Conservation (phyloP, 2,329 filamentous ascomycete genomes). For the Aspergillus sp. region DNA sequence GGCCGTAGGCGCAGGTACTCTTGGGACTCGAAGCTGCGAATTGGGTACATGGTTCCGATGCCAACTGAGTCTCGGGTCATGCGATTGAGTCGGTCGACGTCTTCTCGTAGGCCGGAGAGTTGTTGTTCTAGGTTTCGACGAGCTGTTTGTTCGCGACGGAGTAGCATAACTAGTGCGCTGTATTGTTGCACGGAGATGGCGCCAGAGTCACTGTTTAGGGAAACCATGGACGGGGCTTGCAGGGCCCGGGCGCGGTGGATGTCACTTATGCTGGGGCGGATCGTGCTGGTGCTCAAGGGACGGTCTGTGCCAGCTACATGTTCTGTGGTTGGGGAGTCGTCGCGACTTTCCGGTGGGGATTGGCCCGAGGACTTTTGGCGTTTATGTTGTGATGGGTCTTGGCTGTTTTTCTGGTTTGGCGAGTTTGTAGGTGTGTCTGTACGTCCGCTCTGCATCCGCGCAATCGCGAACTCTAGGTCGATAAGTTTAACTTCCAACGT, state of each 20-base stretch:
- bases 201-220: conserved; percentile 28
- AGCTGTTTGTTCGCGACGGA: conserved; percentile 48
- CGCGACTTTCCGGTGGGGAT: conserved; percentile 9
- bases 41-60: conserved; percentile 34
- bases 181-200: conserved; percentile 48
- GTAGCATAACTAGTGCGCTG: conserved; percentile 45
- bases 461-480: conserved; percentile 51
- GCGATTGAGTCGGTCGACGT: conserved; percentile 37
- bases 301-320: conserved; percentile 17
- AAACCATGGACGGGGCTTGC: conserved; percentile 31
- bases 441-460: conserved; percentile 44
- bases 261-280: conserved; percentile 33
- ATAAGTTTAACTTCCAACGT: conserved; percentile 53
- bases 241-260: conserved; percentile 26
- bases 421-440: conserved; percentile 20
- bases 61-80: conserved; percentile 32
- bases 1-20: conserved; percentile 32
- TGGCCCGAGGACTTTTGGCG: conserved; percentile 19
- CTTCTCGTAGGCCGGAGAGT: conserved; percentile 42
- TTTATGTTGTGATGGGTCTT: conserved; percentile 12
- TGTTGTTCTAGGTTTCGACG: conserved; percentile 47
- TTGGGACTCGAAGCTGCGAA: conserved; percentile 29
- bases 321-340: conserved; percentile 8
- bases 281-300: conserved; percentile 31
- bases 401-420: conserved; percentile 17